Evolutionary conservation across 2,329 filamentous ascomycete genomes (phyloP).

Genomic region (Ambrosiella beaveri): DNA sequence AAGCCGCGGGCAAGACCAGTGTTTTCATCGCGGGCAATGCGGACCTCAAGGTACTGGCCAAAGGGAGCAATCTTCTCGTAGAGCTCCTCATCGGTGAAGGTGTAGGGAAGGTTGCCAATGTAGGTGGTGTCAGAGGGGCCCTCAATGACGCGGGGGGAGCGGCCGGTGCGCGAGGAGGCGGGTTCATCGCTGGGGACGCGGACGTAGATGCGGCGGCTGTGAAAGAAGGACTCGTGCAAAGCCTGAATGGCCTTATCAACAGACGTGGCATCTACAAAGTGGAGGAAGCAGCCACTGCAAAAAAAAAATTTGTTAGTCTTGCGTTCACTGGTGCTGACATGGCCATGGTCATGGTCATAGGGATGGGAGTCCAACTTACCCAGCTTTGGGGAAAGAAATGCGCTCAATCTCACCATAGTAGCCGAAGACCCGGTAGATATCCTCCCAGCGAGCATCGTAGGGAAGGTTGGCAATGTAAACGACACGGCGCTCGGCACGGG

Average conservation of each 20-base stretch:
- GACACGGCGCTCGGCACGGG: constrained; percentile 10
- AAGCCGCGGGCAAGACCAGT: constrained; percentile 72
- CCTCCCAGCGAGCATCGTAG: constrained; percentile 12
- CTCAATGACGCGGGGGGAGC: neutral
- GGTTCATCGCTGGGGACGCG: neutral
- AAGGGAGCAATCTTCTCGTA: constrained; percentile 60
- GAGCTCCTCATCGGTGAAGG: constrained; percentile 69
- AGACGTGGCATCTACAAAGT: constrained; percentile 6
- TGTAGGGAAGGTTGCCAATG: constrained; percentile 73
- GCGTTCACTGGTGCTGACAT: neutral
- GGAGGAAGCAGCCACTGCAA: constrained; percentile 9
- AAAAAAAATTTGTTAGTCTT: neutral
- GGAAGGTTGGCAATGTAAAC: constrained; percentile 6
- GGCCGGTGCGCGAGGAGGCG: constrained; percentile 1
- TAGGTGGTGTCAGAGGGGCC: constrained; percentile 38
- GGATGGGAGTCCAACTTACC: constrained; percentile 6
- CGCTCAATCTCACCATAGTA: constrained; percentile 13
- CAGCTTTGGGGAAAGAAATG: constrained; percentile 9
- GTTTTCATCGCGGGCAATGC: constrained; percentile 65
- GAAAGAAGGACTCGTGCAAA: constrained; percentile 12
- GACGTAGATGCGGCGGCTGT: constrained; percentile 11
- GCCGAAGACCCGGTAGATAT: constrained; percentile 11
- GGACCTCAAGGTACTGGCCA: constrained; percentile 53
- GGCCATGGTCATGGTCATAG: neutral
- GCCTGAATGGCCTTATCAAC: constrained; percentile 6